Percentiles rank a stretch among this genome's conserved stretches.
Evolutionary conservation across 805 yeast species (phyloP).

Genomic region (Wickerhamiella sorbophila): DNA sequence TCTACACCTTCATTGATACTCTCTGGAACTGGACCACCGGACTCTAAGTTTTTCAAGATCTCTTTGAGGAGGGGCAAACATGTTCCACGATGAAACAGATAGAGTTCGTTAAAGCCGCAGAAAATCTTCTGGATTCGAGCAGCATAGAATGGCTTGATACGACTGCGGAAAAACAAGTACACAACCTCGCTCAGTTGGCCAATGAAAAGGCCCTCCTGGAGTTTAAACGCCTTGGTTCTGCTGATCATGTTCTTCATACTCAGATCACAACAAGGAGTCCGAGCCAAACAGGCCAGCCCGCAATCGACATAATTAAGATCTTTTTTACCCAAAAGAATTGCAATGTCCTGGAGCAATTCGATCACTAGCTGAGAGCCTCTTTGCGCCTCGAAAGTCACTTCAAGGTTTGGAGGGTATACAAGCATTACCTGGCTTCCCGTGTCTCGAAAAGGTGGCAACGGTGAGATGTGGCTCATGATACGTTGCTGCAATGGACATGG

Average conservation of each 20-base stretch:
- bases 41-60: background rate
- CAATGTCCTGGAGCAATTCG: conserved; percentile 26
- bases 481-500: conserved; percentile 4
- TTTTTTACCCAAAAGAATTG: background rate
- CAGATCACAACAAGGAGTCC: background rate
- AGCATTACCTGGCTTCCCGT: background rate
- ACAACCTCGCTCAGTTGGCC: conserved; percentile 3
- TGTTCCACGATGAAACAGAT: conserved; percentile 11
- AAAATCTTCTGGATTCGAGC: conserved; percentile 10
- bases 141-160: conserved; percentile 6
- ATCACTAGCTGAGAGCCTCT: conserved; percentile 28
- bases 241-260: background rate
- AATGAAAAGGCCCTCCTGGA: conserved; percentile 1
- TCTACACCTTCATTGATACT: background rate
- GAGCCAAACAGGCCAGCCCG: background rate
- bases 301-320: conserved; percentile 7
- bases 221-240: background rate
- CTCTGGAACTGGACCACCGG: background rate
- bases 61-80: conserved; percentile 10
- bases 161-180: background rate
- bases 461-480: conserved; percentile 2
- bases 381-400: background rate
- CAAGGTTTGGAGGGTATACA: background rate
- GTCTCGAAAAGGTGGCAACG: conserved; percentile 6
- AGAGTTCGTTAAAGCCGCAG: conserved; percentile 15